phyloP scores from a whole-genome alignment of 129 eudicot genomes.

The Lactuca sativa region DNA sequence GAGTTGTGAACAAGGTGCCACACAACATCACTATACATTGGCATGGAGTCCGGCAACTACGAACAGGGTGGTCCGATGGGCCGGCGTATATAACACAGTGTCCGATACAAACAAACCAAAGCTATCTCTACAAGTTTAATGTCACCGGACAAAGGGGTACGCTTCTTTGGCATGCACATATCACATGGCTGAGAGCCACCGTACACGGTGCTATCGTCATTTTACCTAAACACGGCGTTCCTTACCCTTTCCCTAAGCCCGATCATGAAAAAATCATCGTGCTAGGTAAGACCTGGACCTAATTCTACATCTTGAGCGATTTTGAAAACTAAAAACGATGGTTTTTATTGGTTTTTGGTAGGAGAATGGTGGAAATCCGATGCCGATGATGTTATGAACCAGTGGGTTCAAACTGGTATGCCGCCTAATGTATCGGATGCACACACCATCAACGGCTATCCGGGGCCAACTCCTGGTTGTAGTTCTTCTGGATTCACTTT shows the following conservation, averaged over 20 bases:
- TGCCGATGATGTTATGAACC: conserved; percentile 62
- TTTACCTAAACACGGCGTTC: conserved; percentile 58
- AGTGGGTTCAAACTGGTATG: conserved; percentile 51
- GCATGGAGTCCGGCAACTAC: conserved; percentile 79
- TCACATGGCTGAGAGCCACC: conserved; percentile 74
- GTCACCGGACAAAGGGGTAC: conserved; percentile 84
- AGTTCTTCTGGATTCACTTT: conserved; percentile 52
- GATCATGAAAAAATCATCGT: conserved; percentile 55
- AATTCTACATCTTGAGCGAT: not conserved
- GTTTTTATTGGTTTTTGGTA: conserved; percentile 16
- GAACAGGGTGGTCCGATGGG: conserved; percentile 91
- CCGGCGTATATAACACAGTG: conserved; percentile 82
- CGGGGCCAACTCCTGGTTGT: conserved; percentile 71
- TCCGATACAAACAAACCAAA: conserved; percentile 79
- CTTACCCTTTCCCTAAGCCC: conserved; percentile 86
- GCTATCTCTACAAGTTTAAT: conserved; percentile 66
- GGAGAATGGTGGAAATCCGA: conserved; percentile 98
- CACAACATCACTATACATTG: conserved; percentile 77
- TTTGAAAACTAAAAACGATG: not conserved
- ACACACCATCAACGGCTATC: conserved; percentile 71
- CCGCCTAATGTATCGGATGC: conserved; percentile 93
- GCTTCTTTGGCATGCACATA: conserved; percentile 87
- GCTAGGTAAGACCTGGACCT: conserved; percentile 40
- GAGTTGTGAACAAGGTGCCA: conserved; percentile 57
- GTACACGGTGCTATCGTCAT: conserved; percentile 82